Percentiles rank a stretch among this genome's conserved stretches.
These are phyloP conservation scores for Chalciporus pseudorubinellus DNA, from an alignment of 768 basidiomycete species.

Conservation along the genomic window DNA sequence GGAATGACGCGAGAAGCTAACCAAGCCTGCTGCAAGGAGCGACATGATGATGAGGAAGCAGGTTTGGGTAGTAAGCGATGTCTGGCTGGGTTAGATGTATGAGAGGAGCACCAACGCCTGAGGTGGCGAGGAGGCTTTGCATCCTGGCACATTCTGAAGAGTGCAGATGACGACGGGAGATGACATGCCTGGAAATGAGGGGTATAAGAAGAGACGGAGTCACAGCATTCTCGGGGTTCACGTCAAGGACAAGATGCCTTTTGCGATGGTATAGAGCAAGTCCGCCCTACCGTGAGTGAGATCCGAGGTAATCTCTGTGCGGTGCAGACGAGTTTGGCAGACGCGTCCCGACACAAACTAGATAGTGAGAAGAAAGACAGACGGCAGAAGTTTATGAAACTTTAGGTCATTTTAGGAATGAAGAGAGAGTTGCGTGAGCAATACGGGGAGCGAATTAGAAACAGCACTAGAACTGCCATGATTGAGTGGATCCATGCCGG, in stretches of 20 bases:
- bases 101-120: constrained; percentile 18
- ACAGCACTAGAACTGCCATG: constrained; percentile 7
- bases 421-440: constrained; percentile 14
- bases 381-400: constrained; percentile 29
- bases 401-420: constrained; percentile 33
- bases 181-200: constrained; percentile 13
- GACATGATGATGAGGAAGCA: constrained; percentile 6
- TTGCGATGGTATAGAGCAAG: constrained; percentile 17
- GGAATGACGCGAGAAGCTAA: constrained; percentile 53
- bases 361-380: constrained; percentile 25
- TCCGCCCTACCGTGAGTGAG: constrained; percentile 26
- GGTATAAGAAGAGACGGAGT: constrained; percentile 30
- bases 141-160: constrained; percentile 24
- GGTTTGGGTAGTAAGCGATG: neutral
- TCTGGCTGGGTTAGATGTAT: neutral
- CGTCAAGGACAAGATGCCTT: constrained; percentile 24
- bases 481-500: neutral
- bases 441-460: neutral
- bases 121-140: constrained; percentile 22
- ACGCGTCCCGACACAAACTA: constrained; percentile 28
- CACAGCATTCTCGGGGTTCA: constrained; percentile 34
- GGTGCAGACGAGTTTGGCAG: constrained; percentile 34
- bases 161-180: constrained; percentile 13
- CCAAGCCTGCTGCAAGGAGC: constrained; percentile 48
- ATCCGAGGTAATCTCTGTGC: constrained; percentile 35